Conservation (phyloP, 2,329 filamentous ascomycete species). For the Aaosphaeria arxii region DNA sequence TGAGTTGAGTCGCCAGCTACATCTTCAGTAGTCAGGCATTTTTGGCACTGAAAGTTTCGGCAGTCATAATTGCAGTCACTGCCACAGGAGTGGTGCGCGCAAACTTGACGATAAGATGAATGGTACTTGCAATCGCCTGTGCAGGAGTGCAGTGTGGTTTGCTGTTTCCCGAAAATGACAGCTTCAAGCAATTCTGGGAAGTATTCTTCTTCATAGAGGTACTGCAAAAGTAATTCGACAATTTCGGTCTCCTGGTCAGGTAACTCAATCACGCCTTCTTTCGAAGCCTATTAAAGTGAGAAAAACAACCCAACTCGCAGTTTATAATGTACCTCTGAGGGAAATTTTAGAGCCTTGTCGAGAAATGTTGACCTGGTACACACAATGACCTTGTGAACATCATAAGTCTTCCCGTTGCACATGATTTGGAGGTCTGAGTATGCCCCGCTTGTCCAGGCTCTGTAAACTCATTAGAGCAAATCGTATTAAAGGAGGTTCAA, state of each 20-base stretch:
- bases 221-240: constrained; percentile 6
- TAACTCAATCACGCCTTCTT: constrained; percentile 5
- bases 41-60: background rate
- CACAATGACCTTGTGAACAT: constrained; percentile 13
- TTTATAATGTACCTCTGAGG: background rate
- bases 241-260: constrained; percentile 7
- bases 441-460: too few species aligned
- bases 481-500: too few species aligned
- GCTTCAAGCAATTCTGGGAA: background rate
- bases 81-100: constrained; percentile 2
- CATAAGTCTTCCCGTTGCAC: constrained; percentile 6
- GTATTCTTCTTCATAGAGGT: constrained; percentile 11
- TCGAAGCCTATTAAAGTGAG: constrained; percentile 2
- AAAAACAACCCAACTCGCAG: background rate
- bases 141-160: background rate
- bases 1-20: background rate
- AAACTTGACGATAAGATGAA: background rate
- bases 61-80: background rate
- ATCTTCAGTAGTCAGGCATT: background rate
- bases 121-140: background rate
- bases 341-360: constrained; percentile 3
- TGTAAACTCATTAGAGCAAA: too few species aligned
- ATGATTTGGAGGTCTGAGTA: constrained; percentile 7
- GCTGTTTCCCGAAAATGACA: background rate
- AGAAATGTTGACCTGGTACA: constrained; percentile 10